Evolutionary conservation across 768 basidiomycete genomes (phyloP).

Genomic region (Hypholoma fasciculare): DNA sequence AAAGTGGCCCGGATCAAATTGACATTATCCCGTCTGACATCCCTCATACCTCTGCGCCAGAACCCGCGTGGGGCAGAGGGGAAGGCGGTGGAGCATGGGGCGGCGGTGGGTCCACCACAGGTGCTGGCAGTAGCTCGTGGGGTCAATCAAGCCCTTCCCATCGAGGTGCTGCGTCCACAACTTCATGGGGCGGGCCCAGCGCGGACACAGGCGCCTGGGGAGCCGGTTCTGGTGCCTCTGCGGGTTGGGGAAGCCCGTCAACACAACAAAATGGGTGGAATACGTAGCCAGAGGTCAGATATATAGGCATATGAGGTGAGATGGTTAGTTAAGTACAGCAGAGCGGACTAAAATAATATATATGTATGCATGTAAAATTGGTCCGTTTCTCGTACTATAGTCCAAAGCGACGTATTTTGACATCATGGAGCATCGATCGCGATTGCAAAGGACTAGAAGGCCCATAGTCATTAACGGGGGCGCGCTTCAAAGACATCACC

Average conservation of each 20-base stretch:
- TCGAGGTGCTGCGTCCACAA: constrained; percentile 19
- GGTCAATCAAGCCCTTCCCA: constrained; percentile 21
- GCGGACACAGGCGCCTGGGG: constrained; percentile 28
- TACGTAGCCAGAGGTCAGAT: constrained; percentile 23
- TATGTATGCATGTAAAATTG: constrained; percentile 2
- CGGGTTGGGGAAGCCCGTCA: constrained; percentile 52
- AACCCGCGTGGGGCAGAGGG: constrained; percentile 22
- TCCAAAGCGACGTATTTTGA: not conserved
- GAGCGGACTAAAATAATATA: not conserved
- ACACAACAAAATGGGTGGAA: constrained; percentile 60
- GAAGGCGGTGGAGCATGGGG: constrained; percentile 13
- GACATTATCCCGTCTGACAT: constrained; percentile 49
- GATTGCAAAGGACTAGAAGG: not conserved
- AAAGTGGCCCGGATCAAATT: constrained; percentile 53
- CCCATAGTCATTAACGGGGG: constrained; percentile 19
- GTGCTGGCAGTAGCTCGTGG: constrained; percentile 16
- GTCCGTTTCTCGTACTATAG: not conserved
- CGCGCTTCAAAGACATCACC: constrained; percentile 35
- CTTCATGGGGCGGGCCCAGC: constrained; percentile 13
- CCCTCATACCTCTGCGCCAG: constrained; percentile 21
- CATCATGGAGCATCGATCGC: not conserved
- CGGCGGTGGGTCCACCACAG: not conserved
- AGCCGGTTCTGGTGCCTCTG: constrained; percentile 19
- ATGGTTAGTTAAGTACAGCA: not conserved
- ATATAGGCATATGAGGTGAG: not conserved